Evolutionary conservation across 1,284 basidiomycete species (phyloP), one percentile per base, ranked within the genome.

Genomic region (Bjerkandera adusta): DNA sequence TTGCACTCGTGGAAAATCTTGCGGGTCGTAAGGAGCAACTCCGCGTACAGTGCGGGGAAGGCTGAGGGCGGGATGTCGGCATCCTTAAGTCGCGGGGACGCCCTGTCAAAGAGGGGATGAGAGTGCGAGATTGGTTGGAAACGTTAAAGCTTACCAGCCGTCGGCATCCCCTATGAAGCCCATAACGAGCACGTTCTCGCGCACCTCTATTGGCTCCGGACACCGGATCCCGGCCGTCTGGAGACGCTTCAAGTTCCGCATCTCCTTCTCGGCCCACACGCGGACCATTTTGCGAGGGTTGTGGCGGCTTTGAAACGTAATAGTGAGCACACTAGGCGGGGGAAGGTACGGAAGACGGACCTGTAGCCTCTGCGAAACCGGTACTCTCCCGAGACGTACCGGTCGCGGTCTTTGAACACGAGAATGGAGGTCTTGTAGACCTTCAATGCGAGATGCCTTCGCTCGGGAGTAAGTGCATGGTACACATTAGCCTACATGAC

Each of bases 221-320:
- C 90, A 92, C 22, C 81, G 76, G 38, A 99, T 80, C 0, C 90
- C 94, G 5, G 92, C 92, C 21, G 83, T 69, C 7, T 81, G 75
- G 37, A 99, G 71, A 8, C 97, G 79, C 61, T 89, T 89, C 52
- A 99, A 69, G 62, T 99, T 99, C 15, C 97, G 81, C 83, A 97
- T 89, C 67, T 99, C 97, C 69, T 99, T 99, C 68, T 99, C 97
- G 0, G 97, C 97, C 97, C 97, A 99, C 5, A 99, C 71, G 10
- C 92, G 81, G 13, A 99, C 96, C 96, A 99, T 99, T 70, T 99
- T 99, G 32, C 97, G 83, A 7, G 97, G 96, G 63, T 99, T 99
- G 55, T 83, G 84, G 42, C 87, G 85, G 55, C 86, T 65, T 27
- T 22, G n/a, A 10, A 21, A 2, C 12, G 21, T n/a, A n/a, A 33